These are phyloP conservation scores for Trametes punicea DNA, from an alignment of 768 basidiomycete species.

Conservation along the genomic window DNA sequence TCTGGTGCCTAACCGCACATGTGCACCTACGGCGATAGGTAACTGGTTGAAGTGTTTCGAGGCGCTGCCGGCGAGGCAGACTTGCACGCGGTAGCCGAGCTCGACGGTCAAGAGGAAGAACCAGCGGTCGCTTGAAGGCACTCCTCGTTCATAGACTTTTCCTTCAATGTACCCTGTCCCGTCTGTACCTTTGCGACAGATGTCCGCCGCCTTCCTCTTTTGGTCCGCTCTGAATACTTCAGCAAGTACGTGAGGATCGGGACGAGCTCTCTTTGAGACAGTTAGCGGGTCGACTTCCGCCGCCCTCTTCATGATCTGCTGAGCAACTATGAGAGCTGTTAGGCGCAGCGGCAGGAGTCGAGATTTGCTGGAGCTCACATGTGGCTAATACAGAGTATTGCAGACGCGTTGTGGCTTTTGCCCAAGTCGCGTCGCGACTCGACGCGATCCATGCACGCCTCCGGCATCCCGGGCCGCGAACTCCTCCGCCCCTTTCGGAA, in stretches of 20 bases:
- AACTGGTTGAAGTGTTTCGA: constrained; percentile 35
- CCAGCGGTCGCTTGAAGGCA: neutral
- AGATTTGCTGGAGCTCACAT: neutral
- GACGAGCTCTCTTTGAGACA: neutral
- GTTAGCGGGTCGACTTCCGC: neutral
- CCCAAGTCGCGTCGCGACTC: neutral
- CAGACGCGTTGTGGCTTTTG: neutral
- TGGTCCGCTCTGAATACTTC: constrained; percentile 3
- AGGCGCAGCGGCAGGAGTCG: too few species aligned
- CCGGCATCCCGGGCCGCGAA: neutral
- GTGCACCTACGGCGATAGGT: constrained; percentile 39
- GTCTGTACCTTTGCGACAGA: constrained; percentile 31
- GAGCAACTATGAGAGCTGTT: too few species aligned
- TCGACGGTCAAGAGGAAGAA: constrained; percentile 23
- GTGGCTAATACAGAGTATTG: too few species aligned
- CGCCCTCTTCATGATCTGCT: neutral
- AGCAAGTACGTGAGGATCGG: neutral
- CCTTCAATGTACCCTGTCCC: constrained; percentile 41
- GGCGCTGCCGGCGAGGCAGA: constrained; percentile 34
- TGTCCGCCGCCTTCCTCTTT: constrained; percentile 23
- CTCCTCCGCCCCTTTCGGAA: neutral
- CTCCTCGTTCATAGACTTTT: constrained; percentile 26
- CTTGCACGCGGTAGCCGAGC: constrained; percentile 34
- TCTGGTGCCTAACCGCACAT: constrained; percentile 46
- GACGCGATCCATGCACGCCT: constrained; percentile 7